These are phyloP conservation scores for Colletotrichum higginsianum DNA, from an alignment of 2,329 filamentous ascomycete species.

Conservation along the genomic window DNA sequence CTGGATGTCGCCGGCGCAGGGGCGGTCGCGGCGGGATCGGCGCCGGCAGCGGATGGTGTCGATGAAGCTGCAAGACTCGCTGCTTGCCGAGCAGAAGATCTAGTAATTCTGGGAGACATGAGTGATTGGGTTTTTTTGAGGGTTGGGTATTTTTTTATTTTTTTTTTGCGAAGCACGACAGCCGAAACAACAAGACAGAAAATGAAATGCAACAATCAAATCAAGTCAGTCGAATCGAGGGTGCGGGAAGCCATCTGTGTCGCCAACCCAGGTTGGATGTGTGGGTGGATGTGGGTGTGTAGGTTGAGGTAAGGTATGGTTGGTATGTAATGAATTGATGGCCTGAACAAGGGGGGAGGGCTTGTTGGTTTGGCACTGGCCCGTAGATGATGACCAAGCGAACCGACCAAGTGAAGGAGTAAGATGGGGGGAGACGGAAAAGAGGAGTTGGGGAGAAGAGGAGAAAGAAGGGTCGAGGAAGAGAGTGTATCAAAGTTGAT, in stretches of 20 bases:
- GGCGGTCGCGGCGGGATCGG: slow-evolving; percentile 58
- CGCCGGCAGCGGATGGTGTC: slow-evolving; percentile 56
- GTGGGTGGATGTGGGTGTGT: slow-evolving; percentile 34
- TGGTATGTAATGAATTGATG: slow-evolving; percentile 34
- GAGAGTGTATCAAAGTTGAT: slow-evolving; percentile 14
- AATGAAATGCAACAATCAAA: slow-evolving; percentile 30
- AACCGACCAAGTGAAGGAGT: background rate
- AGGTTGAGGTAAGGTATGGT: slow-evolving; percentile 27
- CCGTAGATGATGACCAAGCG: slow-evolving; percentile 23
- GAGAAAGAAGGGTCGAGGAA: slow-evolving; percentile 16
- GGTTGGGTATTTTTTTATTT: no score
- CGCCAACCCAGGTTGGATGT: slow-evolving; percentile 28
- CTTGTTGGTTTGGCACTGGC: slow-evolving; percentile 20
- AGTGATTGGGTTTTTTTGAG: slow-evolving; percentile 64
- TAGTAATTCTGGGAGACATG: slow-evolving; percentile 98
- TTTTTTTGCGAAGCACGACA: slow-evolving; percentile 38
- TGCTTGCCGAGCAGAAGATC: slow-evolving; percentile 93
- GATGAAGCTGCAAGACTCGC: slow-evolving; percentile 72
- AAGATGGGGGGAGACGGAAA: background rate
- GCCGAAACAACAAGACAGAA: slow-evolving; percentile 34
- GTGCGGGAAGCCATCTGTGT: slow-evolving; percentile 31
- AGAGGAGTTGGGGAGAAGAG: slow-evolving; percentile 12
- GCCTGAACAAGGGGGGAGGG: slow-evolving; percentile 16
- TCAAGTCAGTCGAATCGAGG: slow-evolving; percentile 23
- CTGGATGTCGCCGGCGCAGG: slow-evolving; percentile 56